phyloP scores from a whole-genome alignment of 2,329 filamentous ascomycete genomes.

The Xylaria sp. region DNA sequence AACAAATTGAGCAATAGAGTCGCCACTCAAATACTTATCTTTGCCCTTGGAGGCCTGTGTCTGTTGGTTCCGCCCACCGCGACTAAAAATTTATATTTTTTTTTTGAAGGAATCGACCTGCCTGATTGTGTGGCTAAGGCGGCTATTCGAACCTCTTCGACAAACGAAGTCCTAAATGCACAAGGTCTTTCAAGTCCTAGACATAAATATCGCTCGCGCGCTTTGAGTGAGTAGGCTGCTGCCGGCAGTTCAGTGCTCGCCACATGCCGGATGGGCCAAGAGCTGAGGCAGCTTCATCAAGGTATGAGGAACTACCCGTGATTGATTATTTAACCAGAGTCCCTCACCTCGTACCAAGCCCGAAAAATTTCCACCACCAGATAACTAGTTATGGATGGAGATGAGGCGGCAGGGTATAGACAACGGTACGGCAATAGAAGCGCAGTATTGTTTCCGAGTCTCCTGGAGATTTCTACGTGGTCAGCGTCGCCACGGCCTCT shows the following conservation, averaged over 20 bases:
- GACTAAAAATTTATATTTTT: neutral
- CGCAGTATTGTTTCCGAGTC: neutral
- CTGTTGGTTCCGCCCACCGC: neutral
- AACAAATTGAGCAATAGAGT: neutral
- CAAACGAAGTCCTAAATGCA: neutral
- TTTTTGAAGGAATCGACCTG: neutral
- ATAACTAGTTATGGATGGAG: neutral
- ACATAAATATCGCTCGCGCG: neutral
- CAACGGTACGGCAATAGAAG: neutral
- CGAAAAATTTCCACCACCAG: neutral
- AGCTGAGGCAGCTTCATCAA: neutral
- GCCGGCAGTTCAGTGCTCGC: neutral
- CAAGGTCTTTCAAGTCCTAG: neutral
- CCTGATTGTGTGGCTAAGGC: constrained; percentile 1
- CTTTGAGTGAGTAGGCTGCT: neutral
- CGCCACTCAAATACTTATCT: neutral
- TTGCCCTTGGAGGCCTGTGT: constrained; percentile 13
- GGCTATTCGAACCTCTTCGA: constrained; percentile 1
- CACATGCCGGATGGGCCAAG: neutral
- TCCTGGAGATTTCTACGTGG: neutral
- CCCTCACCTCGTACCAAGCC: neutral
- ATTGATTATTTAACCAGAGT: neutral
- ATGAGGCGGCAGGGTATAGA: neutral
- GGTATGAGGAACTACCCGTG: neutral
- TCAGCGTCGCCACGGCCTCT: neutral